phyloP scores from a whole-genome alignment of 495 filamentous ascomycete genomes.

The Neurospora terricola region DNA sequence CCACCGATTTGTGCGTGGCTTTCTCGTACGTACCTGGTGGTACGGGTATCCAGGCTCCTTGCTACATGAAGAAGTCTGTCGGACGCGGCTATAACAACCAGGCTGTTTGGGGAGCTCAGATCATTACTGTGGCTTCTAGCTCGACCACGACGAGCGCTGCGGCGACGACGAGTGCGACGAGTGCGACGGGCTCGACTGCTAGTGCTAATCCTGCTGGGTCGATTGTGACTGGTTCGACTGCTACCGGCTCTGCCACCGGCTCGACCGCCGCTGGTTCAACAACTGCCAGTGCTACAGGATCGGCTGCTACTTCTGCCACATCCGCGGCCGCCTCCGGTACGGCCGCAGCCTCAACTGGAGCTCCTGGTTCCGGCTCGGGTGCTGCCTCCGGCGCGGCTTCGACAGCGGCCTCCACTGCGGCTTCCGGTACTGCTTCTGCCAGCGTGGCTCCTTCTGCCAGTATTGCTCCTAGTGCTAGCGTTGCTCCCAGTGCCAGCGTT shows the following conservation, averaged over 20 bases:
- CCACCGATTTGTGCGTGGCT: constrained; percentile 1
- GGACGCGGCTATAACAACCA: constrained; percentile 1
- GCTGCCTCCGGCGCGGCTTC: not conserved
- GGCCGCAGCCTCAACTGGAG: not conserved
- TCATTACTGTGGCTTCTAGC: not conserved
- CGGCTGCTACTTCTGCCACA: not conserved
- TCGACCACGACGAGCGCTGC: not conserved
- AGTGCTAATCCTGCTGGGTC: not conserved
- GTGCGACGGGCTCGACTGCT: not conserved
- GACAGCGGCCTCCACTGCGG: not conserved
- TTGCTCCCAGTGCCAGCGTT: not conserved
- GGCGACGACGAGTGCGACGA: not conserved
- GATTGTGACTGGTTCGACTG: not conserved
- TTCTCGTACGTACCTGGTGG: constrained; percentile 3
- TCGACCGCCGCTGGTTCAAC: not conserved
- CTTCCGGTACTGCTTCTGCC: not conserved
- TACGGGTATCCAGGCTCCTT: constrained; percentile 1
- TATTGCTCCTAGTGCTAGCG: not conserved
- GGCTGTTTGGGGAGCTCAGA: constrained; percentile 8
- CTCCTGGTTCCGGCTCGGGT: not conserved
- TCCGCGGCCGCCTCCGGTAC: not conserved
- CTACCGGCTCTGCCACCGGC: not conserved
- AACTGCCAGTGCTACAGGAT: not conserved
- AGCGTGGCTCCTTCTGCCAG: not conserved
- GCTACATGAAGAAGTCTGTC: constrained; percentile 9